Evolutionary conservation across 352 stramenopile genomes (phyloP), one percentile per base, ranked within the genome.

Genomic region (Peronospora belbahrii): DNA sequence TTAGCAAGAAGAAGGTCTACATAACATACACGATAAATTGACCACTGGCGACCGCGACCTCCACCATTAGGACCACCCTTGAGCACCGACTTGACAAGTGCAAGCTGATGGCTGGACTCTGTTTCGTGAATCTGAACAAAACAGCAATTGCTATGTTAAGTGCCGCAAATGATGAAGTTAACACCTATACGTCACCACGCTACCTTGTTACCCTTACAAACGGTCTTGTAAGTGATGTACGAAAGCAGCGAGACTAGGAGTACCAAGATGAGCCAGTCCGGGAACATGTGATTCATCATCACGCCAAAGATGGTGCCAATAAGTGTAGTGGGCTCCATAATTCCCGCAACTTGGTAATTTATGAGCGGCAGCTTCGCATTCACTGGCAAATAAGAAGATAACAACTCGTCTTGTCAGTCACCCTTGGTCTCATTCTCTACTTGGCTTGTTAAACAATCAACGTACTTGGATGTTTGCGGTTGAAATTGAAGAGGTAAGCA

Each of bases 291-390:
- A 53, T 92, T 92, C 59, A 86, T 65, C 75, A 89, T 85, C 13
- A 92, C 81, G 23, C 78, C 81, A 22, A 88, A 85, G 55, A 89
- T 74, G 38, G 78, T 52, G 27, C 81, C 81, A 24, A 89, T 77
- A 9, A 92, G 64, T 28, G 81, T 88, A 56, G 94, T 79, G 2
- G 95, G 96, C 74, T 99, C 95, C 95, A 98, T 98, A n/a, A 98
- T 88, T 2, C 97, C 59, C n/a, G 97, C 94, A n/a, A 99, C 71
- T 49, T 98, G 90, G 83, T 97, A 98, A 74, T 98, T 94, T 30
- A 99, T 96, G 14, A 99, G 70, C 8, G 95, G 93, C 27, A 94
- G 59, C 60, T 97, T 89, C 0, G 76, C 75, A 25, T 85, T 70
- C 20, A 46, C 77, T 88, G 30, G 17, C 6, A 22, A 44, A 10